Conservation (phyloP, 192 early-diverging fungal species). For the Lobulomyces angularis region DNA sequence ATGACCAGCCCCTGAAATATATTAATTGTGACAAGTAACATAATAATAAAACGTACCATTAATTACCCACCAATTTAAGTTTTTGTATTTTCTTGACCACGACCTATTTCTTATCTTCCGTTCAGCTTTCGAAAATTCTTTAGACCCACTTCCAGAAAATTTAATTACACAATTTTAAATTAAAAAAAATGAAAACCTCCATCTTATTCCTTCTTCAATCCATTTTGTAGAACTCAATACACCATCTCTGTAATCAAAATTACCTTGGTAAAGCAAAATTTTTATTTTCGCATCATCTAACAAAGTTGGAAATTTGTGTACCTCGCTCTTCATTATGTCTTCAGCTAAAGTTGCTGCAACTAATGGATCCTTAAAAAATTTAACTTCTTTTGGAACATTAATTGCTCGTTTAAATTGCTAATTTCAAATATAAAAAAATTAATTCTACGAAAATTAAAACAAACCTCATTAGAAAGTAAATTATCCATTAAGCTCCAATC, state of each 20-base stretch:
- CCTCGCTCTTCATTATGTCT: conserved; percentile 57
- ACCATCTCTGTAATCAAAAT: conserved; percentile 77
- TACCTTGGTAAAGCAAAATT: conserved; percentile 60
- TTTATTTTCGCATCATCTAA: conserved; percentile 22
- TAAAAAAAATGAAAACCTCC: too few species aligned
- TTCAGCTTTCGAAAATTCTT: conserved; percentile 25
- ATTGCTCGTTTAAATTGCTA: conserved; percentile 38
- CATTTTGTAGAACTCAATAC: conserved; percentile 50
- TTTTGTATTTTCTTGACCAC: conserved; percentile 18
- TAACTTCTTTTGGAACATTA: conserved; percentile 33
- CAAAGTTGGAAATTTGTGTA: conserved; percentile 38
- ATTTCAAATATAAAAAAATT: conserved; percentile 33
- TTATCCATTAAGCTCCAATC: conserved; percentile 46
- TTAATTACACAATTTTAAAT: too few species aligned
- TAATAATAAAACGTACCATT: too few species aligned
- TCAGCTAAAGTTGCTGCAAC: conserved; percentile 32
- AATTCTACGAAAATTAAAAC: too few species aligned
- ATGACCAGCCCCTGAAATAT: conserved; percentile 61
- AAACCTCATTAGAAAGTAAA: too few species aligned
- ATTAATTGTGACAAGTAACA: too few species aligned
- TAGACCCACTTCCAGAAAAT: conserved; percentile 37
- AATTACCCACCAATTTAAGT: conserved; percentile 43
- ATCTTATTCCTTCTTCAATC: too few species aligned
- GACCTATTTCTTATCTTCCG: conserved; percentile 25
- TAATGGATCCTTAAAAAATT: conserved; percentile 33